phyloP scores from a whole-genome alignment of 83 land plant species.

The Diphasiastrum complanatum region DNA sequence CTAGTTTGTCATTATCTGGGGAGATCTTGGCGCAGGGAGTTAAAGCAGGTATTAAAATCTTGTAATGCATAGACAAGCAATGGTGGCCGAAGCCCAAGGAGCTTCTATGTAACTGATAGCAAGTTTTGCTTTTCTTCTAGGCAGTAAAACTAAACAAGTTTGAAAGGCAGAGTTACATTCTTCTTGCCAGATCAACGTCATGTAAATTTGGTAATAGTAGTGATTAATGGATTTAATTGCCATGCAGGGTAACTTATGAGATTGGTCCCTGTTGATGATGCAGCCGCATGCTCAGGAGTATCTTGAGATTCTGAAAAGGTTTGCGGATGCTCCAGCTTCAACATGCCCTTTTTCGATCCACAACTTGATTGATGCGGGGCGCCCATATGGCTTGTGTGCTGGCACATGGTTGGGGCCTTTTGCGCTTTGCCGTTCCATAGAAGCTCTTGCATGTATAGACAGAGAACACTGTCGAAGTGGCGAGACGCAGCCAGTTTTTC shows the following conservation, averaged over 20 bases:
- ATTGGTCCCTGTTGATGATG: constrained; percentile 40
- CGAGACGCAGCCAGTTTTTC: constrained; percentile 24
- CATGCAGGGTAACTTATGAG: constrained; percentile 42
- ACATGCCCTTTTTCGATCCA: constrained; percentile 72
- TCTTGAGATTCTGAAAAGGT: constrained; percentile 67
- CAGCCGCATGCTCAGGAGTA: constrained; percentile 73
- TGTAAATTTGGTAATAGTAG: background rate
- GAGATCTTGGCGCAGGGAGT: too few species aligned
- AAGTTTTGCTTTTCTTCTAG: too few species aligned
- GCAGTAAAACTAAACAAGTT: too few species aligned
- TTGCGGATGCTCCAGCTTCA: constrained; percentile 60
- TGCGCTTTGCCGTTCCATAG: constrained; percentile 90
- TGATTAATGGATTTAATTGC: constrained; percentile 19
- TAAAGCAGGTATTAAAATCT: constrained; percentile 7
- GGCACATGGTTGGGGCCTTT: constrained; percentile 98
- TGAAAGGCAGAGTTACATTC: background rate
- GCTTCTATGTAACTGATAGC: background rate
- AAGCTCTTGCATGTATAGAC: constrained; percentile 49
- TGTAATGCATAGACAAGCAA: background rate
- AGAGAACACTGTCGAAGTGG: constrained; percentile 27
- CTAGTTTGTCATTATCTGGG: too few species aligned
- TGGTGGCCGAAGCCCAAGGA: background rate
- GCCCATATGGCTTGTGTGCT: constrained; percentile 66
- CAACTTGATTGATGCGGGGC: constrained; percentile 80
- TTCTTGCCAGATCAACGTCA: background rate